Base-by-base conservation (phyloP, 305 asterid genomes). In the Fraxinus baroniana region DNA sequence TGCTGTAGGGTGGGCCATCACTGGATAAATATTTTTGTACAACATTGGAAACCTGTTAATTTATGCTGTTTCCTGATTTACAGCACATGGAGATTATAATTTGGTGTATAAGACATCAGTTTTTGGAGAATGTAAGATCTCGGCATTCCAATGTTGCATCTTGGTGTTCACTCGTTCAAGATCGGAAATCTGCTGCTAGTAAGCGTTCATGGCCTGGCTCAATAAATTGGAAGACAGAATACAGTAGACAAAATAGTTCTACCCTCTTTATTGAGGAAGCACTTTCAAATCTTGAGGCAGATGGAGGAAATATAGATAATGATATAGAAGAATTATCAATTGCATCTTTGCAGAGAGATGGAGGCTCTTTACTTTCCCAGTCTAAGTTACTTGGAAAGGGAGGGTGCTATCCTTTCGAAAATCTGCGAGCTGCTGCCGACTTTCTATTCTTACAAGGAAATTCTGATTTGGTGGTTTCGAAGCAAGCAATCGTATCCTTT, bases 401-500 rank as follows among this genome's bases (percentile, higher is more conserved):
- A 5, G 94, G 90, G 79, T 87, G 92, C 83, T 96, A 96, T 83
- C 99, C 99, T 76, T 96, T 96, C 87, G 91, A 91, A 87, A 91
- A 88, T 90, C 80, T 91, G 79, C 91, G 94, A 74, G 86, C 91
- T 83, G 98, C 98, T 85, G 90, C 88, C 79, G 99, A 94, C 90
- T 86, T 92, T 87, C 98, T 96, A 84, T 96, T 96, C 85, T 86
- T 96, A 77, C 93, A 79, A 83, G 99, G 99, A 86, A 93, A 89
- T 87, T 91, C 98, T 79, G 97, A 92, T 85, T 80, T 93, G 91
- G 97, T 92, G 87, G 89, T 93, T 74, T 90, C 99, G 75, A 96
- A 96, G 86, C 97, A 91, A 85, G 98, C 98, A 80, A 96, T 94
- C 78, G 98, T 96, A 94, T 96, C 99, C 98, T 90, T 64, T 77